Base-by-base conservation (phyloP, 208 protist species). In the Angomonas desouzai region DNA sequence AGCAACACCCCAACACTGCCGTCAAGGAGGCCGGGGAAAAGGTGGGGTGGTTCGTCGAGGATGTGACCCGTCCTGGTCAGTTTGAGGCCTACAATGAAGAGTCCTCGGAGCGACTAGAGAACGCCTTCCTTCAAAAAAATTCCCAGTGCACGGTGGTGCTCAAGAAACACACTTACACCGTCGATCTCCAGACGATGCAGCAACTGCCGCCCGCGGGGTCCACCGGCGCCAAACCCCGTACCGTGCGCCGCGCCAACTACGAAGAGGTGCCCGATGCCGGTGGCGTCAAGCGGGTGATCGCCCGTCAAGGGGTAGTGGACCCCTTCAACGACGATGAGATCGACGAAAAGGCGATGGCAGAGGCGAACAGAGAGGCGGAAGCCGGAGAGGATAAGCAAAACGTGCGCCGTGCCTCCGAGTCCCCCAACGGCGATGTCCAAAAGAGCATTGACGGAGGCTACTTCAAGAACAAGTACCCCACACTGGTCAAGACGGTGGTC, bases 41-140 rank as follows among this genome's bases (percentile, higher is more conserved):
- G 22, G 27, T 51, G 13, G 83, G 68, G 9, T 93, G 84, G 84
- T 85, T 91, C 34, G 81, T 90, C 2, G 82, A 90, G 61, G 74
- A 85, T 45, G 45, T 84, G 10, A 74, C 85, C 45, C 53, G 57
- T 1, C 72, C 76, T 1, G 84, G 77, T 20, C 71, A 74, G 53
- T 94, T 79, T 74, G 80, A 89, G 60, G 59, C 66, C 23, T 91
- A 91, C 70, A 55, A 66, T 10, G 49, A 56, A 23, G 82, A 91
- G 55, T 77, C 68, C 9, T 69, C 69, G 4, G 47, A 70, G 10
- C 64, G 88, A 32, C 72, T 94, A 1, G 84, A 94, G 49, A 74
- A 72, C 20, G 81, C 88, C 32, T 85, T 80, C 27, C 60, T 77
- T 13, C 22, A 48, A 13, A 48, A 70, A 16, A 34, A 69, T 11